Conservation (phyloP, 2,329 filamentous ascomycete genomes). For the Fusarium buxicola region DNA sequence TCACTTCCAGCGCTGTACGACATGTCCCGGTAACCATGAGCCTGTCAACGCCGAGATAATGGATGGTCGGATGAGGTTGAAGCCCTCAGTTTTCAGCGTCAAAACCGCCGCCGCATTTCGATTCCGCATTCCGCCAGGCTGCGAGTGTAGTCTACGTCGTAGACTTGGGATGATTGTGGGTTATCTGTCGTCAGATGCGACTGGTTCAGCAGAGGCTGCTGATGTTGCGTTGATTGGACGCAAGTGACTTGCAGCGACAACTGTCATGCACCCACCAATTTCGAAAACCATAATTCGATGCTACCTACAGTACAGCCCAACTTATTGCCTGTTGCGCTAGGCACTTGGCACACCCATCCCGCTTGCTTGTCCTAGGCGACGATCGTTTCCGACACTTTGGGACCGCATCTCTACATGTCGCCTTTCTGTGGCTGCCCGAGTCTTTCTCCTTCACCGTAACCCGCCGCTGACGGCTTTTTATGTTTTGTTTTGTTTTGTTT, state of each 20-base stretch:
- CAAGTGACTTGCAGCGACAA: conserved; percentile 13
- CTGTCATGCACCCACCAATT: conserved; percentile 6
- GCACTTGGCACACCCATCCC: background rate
- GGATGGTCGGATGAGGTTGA: background rate
- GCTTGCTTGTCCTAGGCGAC: conserved; percentile 4
- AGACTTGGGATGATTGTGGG: conserved; percentile 6
- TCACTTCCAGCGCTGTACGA: conserved; percentile 7
- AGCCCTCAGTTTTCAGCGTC: background rate
- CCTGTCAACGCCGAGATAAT: conserved; percentile 7
- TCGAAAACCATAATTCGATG: conserved; percentile 15
- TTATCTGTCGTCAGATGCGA: conserved; percentile 26
- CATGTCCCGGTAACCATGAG: background rate
- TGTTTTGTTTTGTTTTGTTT: conserved; percentile 8
- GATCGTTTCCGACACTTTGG: conserved; percentile 13
- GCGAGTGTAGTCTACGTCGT: conserved; percentile 7
- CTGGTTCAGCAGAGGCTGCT: conserved; percentile 33
- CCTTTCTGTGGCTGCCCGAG: background rate
- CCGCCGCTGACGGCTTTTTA: background rate
- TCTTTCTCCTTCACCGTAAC: background rate
- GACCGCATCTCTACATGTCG: background rate
- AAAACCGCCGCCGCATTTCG: background rate
- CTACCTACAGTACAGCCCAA: conserved; percentile 4
- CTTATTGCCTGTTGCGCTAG: background rate
- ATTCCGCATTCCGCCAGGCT: conserved; percentile 1
- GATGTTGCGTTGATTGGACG: conserved; percentile 30